Base-by-base conservation (phyloP, 306 rosid genomes). In the Oemleria cerasiformis region DNA sequence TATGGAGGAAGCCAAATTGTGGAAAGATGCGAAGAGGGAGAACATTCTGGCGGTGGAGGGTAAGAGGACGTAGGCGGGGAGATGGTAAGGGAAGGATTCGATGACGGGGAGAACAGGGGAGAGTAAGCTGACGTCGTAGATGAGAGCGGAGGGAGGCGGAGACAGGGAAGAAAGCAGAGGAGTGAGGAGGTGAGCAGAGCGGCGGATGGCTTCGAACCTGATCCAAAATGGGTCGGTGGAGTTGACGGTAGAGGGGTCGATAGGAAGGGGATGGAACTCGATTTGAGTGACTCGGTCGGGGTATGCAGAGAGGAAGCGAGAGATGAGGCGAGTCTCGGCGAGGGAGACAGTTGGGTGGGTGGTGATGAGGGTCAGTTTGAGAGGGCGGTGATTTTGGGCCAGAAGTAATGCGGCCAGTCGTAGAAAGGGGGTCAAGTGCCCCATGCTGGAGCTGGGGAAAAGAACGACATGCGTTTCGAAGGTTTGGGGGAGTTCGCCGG, bases 361-460 rank as follows among this genome's bases (percentile, higher is more conserved):
- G 34, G 67, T 81, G 76, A 86, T 78, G 75, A 90, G 81, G 4
- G 88, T 84, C 45, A 88, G 71, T 3, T 61, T 84, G 49, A 86
- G 73, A 0, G 57, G 73, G 74, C 87, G 84, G 49, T 73, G 38
- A 70, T 72, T 68, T 14, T 57, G 73, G 62, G 60, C n/a, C 36
- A 87, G 88, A 25, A 86, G 84, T 38, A 84, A 0, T 0, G 86
- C 15, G 0, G 87, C 90, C 0, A 84, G 78, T n/a, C 84, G 68
- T 2, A 81, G 88, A 43, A 83, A 81, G 47, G 87, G 87, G 4
- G 82, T 81, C 0, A 86, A 72, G 36, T 86, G 96, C 5, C 90
- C 91, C 82, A 90, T 82, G 25, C 91, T 86, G 7, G 93, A 80
- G 36, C 79, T 79, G 16, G 89, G 90, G 43, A 88, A 77, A 14